A percentile compares a stretch with the other conserved stretches of the same genome.
Conservation (phyloP, 2,329 filamentous ascomycete genomes). For the Penicillium brevicompactum region DNA sequence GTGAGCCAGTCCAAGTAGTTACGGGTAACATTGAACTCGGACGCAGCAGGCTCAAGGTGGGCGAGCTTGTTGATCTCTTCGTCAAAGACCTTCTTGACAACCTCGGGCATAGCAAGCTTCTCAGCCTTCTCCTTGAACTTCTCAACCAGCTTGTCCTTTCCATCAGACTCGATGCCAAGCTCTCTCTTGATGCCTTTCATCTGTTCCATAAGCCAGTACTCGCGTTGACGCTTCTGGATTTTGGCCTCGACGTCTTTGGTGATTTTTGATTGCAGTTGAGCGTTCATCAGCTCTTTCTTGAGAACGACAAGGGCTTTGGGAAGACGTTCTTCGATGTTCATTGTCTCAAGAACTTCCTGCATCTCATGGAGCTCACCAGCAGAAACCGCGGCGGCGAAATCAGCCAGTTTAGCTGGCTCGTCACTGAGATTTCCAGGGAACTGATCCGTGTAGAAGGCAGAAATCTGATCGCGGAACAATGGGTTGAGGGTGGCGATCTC, state of each 20-base stretch:
- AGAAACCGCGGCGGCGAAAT: conserved; percentile 97
- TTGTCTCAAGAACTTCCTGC: conserved; percentile 83
- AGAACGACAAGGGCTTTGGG: conserved; percentile 88
- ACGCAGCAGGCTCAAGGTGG: conserved; percentile 91
- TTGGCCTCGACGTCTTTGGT: conserved; percentile 96
- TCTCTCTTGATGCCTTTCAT: conserved; percentile 98
- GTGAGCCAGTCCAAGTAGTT: conserved; percentile 99
- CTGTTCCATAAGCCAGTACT: conserved; percentile 99
- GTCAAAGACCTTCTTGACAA: conserved; percentile 95
- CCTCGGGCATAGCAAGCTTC: conserved; percentile 95
- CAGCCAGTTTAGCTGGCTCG: conserved; percentile 90
- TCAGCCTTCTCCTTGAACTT: conserved; percentile 94
- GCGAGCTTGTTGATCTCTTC: conserved; percentile 97
- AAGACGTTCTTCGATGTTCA: conserved; percentile 90
- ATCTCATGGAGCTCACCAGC: conserved; percentile 88
- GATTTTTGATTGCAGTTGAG: conserved; percentile 94
- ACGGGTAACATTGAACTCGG: conserved; percentile 96
- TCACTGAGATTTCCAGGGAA: conserved; percentile 93
- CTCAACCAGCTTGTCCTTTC: conserved; percentile 96
- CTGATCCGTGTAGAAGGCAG: conserved; percentile 93
- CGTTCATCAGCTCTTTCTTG: conserved; percentile 99
- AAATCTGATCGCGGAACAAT: conserved; percentile 95
- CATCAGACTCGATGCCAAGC: conserved; percentile 93
- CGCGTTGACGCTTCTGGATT: conserved; percentile 94
- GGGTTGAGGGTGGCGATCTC: conserved; percentile 93